Evolutionary conservation across 2,329 filamentous ascomycete species (phyloP).

Genomic region (Ambrosiella cleistominuta): DNA sequence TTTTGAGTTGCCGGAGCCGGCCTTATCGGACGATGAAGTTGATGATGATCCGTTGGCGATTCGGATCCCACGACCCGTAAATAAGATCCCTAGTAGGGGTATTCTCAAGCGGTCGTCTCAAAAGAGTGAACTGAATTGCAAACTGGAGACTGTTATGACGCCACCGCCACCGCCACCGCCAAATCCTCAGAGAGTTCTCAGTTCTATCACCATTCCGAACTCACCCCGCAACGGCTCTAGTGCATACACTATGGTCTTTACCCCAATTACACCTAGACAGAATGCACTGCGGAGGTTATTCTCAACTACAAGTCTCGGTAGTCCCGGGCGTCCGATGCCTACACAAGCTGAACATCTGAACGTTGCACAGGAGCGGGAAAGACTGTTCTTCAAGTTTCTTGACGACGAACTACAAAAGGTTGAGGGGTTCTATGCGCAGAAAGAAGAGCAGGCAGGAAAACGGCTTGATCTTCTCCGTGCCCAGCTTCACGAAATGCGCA

Average conservation of each 20-base stretch:
- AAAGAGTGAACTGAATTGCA: not conserved
- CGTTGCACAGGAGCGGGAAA: slow-evolving; percentile 53
- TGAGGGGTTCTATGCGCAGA: slow-evolving; percentile 71
- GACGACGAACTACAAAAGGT: slow-evolving; percentile 80
- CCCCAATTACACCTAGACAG: slow-evolving; percentile 17
- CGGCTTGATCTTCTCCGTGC: slow-evolving; percentile 55
- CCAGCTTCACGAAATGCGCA: slow-evolving; percentile 85
- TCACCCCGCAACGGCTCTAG: not conserved
- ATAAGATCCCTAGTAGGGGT: not conserved
- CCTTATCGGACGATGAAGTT: slow-evolving; percentile 21
- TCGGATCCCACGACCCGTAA: not conserved
- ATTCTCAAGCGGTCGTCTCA: slow-evolving; percentile 3
- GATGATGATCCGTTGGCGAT: not conserved
- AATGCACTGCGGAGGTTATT: slow-evolving; percentile 21
- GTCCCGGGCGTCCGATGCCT: not conserved
- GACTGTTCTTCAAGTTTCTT: slow-evolving; percentile 76
- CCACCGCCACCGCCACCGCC: not conserved
- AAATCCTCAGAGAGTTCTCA: not conserved
- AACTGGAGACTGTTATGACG: not conserved
- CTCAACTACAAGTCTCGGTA: slow-evolving; percentile 16
- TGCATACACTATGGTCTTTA: slow-evolving; percentile 1
- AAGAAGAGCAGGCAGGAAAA: slow-evolving; percentile 68
- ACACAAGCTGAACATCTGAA: slow-evolving; percentile 21
- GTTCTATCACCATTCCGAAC: not conserved
- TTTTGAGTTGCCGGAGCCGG: slow-evolving; percentile 38